These are phyloP conservation scores for Mediolabrus comicus DNA, from an alignment of 108 stramenopile species.

Conservation along the genomic window DNA sequence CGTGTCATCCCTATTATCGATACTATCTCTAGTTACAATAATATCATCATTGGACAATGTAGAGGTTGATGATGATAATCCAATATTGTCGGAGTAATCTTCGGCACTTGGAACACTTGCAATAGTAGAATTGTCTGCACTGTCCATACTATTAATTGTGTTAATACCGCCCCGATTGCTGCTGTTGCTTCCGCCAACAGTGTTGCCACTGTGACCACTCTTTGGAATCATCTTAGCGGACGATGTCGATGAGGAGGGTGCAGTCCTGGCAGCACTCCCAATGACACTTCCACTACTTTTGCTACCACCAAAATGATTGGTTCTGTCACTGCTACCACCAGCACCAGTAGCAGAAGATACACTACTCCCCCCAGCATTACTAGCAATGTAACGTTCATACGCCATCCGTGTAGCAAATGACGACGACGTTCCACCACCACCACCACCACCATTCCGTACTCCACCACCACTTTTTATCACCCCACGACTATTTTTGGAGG, in stretches of 20 bases:
- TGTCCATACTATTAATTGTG: not conserved
- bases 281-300: not conserved
- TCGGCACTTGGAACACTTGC: not conserved
- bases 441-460: not conserved
- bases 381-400: not conserved
- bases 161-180: not conserved
- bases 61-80: not conserved
- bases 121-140: not conserved
- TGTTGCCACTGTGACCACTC: too few species aligned
- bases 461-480: not conserved
- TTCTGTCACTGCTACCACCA: not conserved
- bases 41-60: not conserved
- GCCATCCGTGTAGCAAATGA: not conserved
- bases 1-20: not conserved
- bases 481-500: not conserved
- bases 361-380: not conserved
- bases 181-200: not conserved
- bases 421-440: not conserved
- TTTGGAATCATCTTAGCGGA: too few species aligned
- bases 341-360: not conserved
- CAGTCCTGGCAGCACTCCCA: not conserved
- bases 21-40: not conserved
- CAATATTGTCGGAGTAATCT: not conserved
- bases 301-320: not conserved
- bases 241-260: too few species aligned